phyloP scores from a whole-genome alignment of 1,139 yeast genomes.

The Nematodospora anomalae region DNA sequence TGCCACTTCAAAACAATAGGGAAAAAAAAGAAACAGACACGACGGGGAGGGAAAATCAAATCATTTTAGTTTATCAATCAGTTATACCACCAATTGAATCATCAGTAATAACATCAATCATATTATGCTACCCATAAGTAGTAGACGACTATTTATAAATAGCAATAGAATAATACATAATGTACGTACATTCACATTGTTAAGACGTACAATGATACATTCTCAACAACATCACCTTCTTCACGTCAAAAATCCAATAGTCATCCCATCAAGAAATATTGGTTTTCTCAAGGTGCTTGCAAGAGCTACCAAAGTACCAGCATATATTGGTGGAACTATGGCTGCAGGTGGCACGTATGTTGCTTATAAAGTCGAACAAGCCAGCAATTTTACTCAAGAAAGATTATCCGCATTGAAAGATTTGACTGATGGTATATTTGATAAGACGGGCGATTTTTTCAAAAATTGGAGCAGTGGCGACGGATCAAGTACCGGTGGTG shows the following conservation, averaged over 20 bases:
- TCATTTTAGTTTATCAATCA: not conserved
- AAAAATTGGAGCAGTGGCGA: constrained; percentile 20
- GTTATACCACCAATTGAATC: too few relatives aligned
- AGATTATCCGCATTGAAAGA: constrained; percentile 62
- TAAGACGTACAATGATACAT: too few relatives aligned
- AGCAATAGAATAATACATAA: not conserved
- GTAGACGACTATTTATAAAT: constrained; percentile 7
- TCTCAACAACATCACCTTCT: constrained; percentile 1
- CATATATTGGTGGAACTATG: constrained; percentile 83
- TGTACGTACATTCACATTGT: constrained; percentile 3
- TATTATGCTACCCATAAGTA: constrained; percentile 8
- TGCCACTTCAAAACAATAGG: too few relatives aligned
- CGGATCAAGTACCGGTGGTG: constrained; percentile 14
- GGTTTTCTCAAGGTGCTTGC: constrained; percentile 52
- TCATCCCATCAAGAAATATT: constrained; percentile 26
- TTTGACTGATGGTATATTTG: constrained; percentile 48
- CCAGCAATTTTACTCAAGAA: constrained; percentile 68
- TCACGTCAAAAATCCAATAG: constrained; percentile 3
- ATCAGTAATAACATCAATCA: not conserved
- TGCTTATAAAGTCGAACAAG: constrained; percentile 89
- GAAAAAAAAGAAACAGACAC: too few relatives aligned
- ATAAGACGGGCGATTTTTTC: constrained; percentile 46
- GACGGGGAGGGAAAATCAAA: not conserved
- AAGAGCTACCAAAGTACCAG: constrained; percentile 59
- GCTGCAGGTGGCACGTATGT: constrained; percentile 95